These are phyloP conservation scores for Sarcocystis neurona DNA, from an alignment of 169 alveolate species.

Conservation along the genomic window DNA sequence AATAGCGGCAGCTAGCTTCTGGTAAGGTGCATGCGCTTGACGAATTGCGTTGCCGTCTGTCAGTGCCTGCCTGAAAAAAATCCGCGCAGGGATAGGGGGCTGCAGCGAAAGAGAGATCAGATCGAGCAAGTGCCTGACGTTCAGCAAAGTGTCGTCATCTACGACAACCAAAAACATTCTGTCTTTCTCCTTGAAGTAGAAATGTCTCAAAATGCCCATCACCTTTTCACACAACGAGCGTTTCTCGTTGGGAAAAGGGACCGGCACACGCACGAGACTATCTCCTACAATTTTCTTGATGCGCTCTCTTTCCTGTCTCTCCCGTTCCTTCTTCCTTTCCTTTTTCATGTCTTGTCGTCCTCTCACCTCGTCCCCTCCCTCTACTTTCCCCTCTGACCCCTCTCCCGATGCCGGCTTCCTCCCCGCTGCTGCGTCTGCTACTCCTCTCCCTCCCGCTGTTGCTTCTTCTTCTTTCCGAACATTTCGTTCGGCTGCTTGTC, in stretches of 20 bases:
- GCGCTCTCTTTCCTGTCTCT: too few relatives aligned
- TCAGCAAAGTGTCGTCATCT: constrained; percentile 54
- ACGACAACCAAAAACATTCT: constrained; percentile 24
- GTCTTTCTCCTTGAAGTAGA: neutral
- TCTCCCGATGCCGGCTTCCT: too few relatives aligned
- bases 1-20: neutral
- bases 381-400: too few relatives aligned
- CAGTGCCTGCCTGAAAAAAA: constrained; percentile 24
- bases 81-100: constrained; percentile 53
- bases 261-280: neutral
- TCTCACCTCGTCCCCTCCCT: too few relatives aligned
- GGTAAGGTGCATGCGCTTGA: neutral
- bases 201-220: constrained; percentile 1
- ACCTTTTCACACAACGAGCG: constrained; percentile 5
- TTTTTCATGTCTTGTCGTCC: too few relatives aligned
- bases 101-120: constrained; percentile 44
- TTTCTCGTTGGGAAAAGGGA: neutral
- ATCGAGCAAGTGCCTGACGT: constrained; percentile 47
- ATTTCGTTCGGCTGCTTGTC: neutral
- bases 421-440: too few relatives aligned
- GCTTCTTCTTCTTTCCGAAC: neutral
- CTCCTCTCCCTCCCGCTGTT: neutral
- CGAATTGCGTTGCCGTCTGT: constrained; percentile 26
- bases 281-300: too few relatives aligned
- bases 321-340: too few relatives aligned